Evolutionary conservation across 2,329 filamentous ascomycete species (phyloP), one percentile per base, ranked within the genome.

Genomic region (Aspergillus ibericus): DNA sequence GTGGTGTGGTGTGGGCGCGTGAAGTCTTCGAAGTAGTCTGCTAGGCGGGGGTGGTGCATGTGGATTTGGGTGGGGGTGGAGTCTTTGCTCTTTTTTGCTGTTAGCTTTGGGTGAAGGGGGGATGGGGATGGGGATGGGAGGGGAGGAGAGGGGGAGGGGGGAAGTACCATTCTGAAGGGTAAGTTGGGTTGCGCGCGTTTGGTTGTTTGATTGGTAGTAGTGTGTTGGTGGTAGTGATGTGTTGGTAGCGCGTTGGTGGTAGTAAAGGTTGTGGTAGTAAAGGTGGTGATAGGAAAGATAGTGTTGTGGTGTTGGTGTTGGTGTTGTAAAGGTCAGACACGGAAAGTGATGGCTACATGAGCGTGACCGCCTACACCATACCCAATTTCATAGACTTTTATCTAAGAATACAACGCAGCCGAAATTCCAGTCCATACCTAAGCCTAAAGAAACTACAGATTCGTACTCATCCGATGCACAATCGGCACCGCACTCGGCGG

Each of bases 401-500:
- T 56, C 27, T 16, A n/a, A 55, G 5, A 40, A 40, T 18, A 40
- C 36, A 20, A 40, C 18, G 18, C 36, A 40, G 36, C 29, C 29
- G 29, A 32, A 32, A 32, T 29, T 10, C 9, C 29, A 3, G 29
- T 32, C 29, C 29, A 32, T 32, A 10, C 29, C 29, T 32, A 32
- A 32, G 9, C 29, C 8, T 9, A 32, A 32, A 2, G 8, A n/a
- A 22, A 32, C 55, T 61, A 76, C 59, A 73, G 56, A 59, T 77
- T 77, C 29, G 75, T 78, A 63, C 81, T 83, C 70, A 87, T 76
- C 55, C 87, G 81, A 77, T 89, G 85, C 55, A 90, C 84, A 49
- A 88, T 86, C 10, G 92, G 89, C 42, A 97, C 92, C 7, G 92
- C 92, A 68, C 89, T 93, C 0, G 92, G 90, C 52, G 92, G 91